phyloP scores from a whole-genome alignment of 768 basidiomycete genomes.

The Xerocomellus amylosporus region DNA sequence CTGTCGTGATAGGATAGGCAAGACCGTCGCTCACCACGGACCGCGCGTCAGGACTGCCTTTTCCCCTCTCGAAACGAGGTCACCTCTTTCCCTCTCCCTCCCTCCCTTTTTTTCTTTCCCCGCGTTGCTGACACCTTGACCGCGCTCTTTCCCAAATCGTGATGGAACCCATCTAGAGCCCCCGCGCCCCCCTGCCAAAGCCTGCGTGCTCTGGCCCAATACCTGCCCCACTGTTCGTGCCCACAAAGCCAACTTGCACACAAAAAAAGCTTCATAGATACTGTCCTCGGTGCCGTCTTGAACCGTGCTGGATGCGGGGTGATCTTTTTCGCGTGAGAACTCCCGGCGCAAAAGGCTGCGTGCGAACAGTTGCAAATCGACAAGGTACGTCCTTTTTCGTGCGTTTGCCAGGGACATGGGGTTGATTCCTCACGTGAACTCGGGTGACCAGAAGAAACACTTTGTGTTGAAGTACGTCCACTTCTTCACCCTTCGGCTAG shows the following conservation, averaged over 20 bases:
- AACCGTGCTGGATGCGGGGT: conserved; percentile 45
- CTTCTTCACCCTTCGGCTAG: neutral
- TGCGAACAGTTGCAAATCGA: conserved; percentile 52
- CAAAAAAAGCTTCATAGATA: conserved; percentile 73
- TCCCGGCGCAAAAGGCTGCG: conserved; percentile 67
- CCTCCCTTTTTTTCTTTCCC: too few species aligned
- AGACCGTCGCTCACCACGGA: conserved; percentile 8
- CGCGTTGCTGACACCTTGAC: neutral
- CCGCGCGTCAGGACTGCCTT: conserved; percentile 55
- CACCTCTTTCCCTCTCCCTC: too few species aligned
- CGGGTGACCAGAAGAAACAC: conserved; percentile 49
- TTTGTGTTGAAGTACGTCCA: conserved; percentile 48
- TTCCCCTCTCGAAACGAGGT: conserved; percentile 63
- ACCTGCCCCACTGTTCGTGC: conserved; percentile 76
- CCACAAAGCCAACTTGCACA: conserved; percentile 71
- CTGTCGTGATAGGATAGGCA: conserved; percentile 69
- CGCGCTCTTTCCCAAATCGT: neutral
- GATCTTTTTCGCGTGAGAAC: conserved; percentile 82
- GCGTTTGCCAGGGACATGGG: neutral
- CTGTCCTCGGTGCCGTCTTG: conserved; percentile 56
- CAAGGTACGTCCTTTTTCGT: conserved; percentile 41
- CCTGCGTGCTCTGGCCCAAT: conserved; percentile 81
- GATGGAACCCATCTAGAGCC: conserved; percentile 44
- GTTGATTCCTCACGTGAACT: neutral
- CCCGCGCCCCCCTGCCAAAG: conserved; percentile 63